Evolutionary conservation across 306 rosid genomes (phyloP).

Genomic region (Prunus davidiana): DNA sequence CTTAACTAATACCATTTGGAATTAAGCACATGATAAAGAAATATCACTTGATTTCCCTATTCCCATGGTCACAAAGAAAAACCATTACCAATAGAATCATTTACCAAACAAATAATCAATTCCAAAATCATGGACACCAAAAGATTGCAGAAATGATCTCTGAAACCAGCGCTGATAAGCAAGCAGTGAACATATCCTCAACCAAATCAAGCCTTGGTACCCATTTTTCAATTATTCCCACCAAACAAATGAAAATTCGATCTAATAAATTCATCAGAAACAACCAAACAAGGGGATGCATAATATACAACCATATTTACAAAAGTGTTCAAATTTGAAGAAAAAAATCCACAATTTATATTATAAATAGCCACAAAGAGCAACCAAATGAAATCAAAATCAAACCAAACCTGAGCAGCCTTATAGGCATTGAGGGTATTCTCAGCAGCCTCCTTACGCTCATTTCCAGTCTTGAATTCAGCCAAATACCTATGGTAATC

Average conservation of each 20-base stretch:
- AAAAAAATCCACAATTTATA: neutral
- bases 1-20: neutral
- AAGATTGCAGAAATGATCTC: neutral
- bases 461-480: conserved; percentile 32
- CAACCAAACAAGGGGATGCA: neutral
- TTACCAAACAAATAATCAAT: neutral
- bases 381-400: neutral
- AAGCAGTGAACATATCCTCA: neutral
- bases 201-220: neutral
- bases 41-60: neutral
- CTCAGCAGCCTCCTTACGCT: conserved; percentile 40
- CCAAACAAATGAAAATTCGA: neutral
- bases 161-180: neutral
- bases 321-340: neutral
- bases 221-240: neutral
- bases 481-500: conserved; percentile 41
- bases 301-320: neutral
- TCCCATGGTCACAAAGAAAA: neutral
- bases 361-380: neutral
- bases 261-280: neutral
- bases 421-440: conserved; percentile 34
- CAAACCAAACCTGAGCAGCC: conserved; percentile 29
- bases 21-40: neutral
- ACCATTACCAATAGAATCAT: neutral
- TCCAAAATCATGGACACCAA: neutral